phyloP scores from a whole-genome alignment of 805 yeast species.

The Helenozyma baotianmanensis region DNA sequence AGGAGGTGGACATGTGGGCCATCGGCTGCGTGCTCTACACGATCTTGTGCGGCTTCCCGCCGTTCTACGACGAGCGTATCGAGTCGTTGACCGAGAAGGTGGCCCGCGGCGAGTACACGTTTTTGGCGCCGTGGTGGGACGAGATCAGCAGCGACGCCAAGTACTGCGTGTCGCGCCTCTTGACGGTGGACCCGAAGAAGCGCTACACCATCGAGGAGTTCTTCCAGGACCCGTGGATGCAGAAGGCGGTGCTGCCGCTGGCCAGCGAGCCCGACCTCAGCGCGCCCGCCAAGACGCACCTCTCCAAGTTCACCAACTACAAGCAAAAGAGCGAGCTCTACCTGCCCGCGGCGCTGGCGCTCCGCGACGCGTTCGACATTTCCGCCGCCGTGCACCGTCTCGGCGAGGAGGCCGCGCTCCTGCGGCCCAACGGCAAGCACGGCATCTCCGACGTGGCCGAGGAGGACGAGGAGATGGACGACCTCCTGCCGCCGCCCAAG shows the following conservation, averaged over 20 bases:
- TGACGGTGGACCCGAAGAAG: conserved; percentile 64
- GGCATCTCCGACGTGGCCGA: conserved; percentile 20
- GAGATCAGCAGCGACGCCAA: conserved; percentile 72
- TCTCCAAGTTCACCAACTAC: conserved; percentile 7
- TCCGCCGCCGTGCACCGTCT: conserved; percentile 81
- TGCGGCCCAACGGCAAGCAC: conserved; percentile 15
- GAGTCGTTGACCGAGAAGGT: conserved; percentile 62
- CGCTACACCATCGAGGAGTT: conserved; percentile 68
- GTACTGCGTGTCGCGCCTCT: conserved; percentile 57
- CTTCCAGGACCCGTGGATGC: conserved; percentile 66
- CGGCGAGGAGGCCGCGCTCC: conserved; percentile 57
- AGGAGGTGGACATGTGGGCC: conserved; percentile 71
- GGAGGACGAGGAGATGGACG: conserved; percentile 37
- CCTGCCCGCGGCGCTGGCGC: conserved; percentile 73
- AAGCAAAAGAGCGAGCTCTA: conserved; percentile 32
- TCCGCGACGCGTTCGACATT: conserved; percentile 83
- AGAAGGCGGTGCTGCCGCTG: conserved; percentile 4
- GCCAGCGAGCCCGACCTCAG: not conserved
- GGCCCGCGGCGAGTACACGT: conserved; percentile 66
- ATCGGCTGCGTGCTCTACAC: conserved; percentile 69
- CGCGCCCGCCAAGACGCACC: conserved; percentile 1
- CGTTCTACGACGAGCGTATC: conserved; percentile 69
- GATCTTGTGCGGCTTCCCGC: conserved; percentile 68
- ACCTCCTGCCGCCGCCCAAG: conserved; percentile 4
- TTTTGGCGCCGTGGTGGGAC: conserved; percentile 85